Base-by-base conservation (phyloP, 495 filamentous ascomycete genomes). In the Neurospora sublineolata region DNA sequence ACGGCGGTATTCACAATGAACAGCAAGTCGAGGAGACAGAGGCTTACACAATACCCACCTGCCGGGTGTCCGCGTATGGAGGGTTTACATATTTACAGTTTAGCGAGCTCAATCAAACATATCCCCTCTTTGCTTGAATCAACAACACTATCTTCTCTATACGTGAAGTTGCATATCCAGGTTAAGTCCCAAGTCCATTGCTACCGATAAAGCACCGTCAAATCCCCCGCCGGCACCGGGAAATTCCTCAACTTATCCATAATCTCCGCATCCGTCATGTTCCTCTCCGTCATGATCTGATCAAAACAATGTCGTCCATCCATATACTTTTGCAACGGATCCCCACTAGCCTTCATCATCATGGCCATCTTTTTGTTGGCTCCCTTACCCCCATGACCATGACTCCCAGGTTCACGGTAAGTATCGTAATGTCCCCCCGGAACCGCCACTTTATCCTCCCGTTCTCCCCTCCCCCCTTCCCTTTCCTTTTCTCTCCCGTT, bases 221-320 rank as follows among this genome's bases (percentile, higher is more conserved):
- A 74, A 76, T 88, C 85, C 1, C 82, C 84, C 16, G 82, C 76
- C 27, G 78, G 76, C 0, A 80, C 77, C 6, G 78, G 78, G 1
- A 86, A 79, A 33, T 76, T 79, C 75, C 82, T 82, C 2, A 86
- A 76, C 73, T 79, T 83, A 30, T 80, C 80, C 82, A 87, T 82
- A 69, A 90, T 85, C 76, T 87, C 85, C 71, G 80, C 79, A 73
- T 91, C 88, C 5, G 84, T 86, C 78, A 89, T 75, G 70, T 86
- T 83, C 78, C 85, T 82, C 84, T 94, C 93, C 18, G 92, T 92
- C 76, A 93, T 94, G 72, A 97, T 94, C 85, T 97, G 90, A 82
- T 97, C 94, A 78, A 97, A 92, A 73, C 87, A 89, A 78, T 95
- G 93, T 76, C 85, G 88, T 0, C 94, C 94, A 80, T 97, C 93